A percentile compares a stretch with the other conserved stretches of the same genome.
phyloP scores from a whole-genome alignment of 2,329 filamentous ascomycete species.

The Verticillium longisporum region DNA sequence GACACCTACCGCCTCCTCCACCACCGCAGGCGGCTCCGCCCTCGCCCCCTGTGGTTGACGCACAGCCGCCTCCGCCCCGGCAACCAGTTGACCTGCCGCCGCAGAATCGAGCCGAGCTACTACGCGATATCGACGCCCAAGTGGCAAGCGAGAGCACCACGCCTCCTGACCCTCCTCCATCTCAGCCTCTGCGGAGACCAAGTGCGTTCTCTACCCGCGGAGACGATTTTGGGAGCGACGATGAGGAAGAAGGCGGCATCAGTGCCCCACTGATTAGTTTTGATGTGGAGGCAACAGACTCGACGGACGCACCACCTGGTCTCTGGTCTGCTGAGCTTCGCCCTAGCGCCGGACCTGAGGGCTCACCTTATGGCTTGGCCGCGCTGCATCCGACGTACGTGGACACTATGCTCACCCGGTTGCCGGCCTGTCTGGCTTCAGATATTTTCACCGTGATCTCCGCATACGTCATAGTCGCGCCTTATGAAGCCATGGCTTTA shows the following conservation, averaged over 20 bases:
- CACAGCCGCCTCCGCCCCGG: neutral
- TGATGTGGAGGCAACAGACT: constrained; percentile 51
- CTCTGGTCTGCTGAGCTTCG: constrained; percentile 54
- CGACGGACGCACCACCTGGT: constrained; percentile 41
- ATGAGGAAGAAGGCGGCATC: constrained; percentile 48
- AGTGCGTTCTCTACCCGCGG: constrained; percentile 41
- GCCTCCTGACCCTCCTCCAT: constrained; percentile 14
- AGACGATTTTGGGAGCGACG: constrained; percentile 48
- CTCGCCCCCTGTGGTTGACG: constrained; percentile 1
- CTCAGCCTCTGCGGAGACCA: constrained; percentile 30
- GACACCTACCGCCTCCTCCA: constrained; percentile 13
- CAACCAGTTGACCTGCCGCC: neutral
- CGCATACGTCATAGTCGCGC: constrained; percentile 34
- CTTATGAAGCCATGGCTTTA: constrained; percentile 39
- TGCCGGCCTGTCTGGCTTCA: constrained; percentile 40
- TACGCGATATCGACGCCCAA: constrained; percentile 15
- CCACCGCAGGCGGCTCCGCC: constrained; percentile 11
- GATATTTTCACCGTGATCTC: constrained; percentile 38
- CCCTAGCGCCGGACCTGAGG: constrained; percentile 34
- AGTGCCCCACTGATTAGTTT: constrained; percentile 54
- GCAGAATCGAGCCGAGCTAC: constrained; percentile 8
- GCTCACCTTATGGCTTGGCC: constrained; percentile 12
- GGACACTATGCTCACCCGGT: constrained; percentile 41
- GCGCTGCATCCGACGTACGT: constrained; percentile 28
- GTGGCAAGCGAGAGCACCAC: neutral